Evolutionary conservation across 1,284 basidiomycete genomes (phyloP).

Genomic region (Apiotrichum mycotoxinovorans): DNA sequence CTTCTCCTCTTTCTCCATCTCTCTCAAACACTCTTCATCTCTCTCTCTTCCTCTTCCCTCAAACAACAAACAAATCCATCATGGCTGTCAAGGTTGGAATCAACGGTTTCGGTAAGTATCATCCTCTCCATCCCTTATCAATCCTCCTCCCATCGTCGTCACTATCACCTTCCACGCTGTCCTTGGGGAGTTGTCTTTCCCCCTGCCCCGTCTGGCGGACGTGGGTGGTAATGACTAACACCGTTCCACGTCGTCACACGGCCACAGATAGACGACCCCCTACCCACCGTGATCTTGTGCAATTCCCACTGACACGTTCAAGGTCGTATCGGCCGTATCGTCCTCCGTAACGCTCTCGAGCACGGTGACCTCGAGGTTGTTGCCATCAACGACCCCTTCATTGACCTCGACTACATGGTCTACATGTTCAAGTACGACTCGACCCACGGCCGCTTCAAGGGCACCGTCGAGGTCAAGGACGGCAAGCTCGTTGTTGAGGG

Average conservation of each 20-base stretch:
- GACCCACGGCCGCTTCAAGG: constrained; percentile 94
- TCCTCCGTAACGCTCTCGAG: constrained; percentile 84
- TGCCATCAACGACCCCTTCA: constrained; percentile 93
- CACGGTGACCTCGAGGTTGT: constrained; percentile 74
- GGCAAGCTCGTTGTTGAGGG: constrained; percentile 87
- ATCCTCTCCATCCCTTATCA: background rate
- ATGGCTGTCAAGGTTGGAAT: constrained; percentile 80
- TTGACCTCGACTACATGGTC: constrained; percentile 94
- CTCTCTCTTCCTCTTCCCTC: constrained; percentile 6
- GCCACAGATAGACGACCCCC: no score
- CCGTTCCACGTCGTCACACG: background rate
- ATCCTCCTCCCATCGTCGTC: background rate
- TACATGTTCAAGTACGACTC: constrained; percentile 99
- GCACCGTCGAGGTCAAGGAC: constrained; percentile 74
- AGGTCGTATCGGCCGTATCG: constrained; percentile 98
- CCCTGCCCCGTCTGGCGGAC: no score
- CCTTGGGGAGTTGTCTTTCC: no score
- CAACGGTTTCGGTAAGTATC: constrained; percentile 82
- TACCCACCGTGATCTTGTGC: background rate
- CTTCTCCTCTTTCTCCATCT: constrained; percentile 2
- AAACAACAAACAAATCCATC: constrained; percentile 15
- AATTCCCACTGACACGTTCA: background rate
- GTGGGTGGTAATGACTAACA: background rate
- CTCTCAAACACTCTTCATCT: constrained; percentile 5
- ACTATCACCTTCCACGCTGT: no score